Evolutionary conservation across 78 protist genomes (phyloP).

Genomic region (Isochrysis galbana): DNA sequence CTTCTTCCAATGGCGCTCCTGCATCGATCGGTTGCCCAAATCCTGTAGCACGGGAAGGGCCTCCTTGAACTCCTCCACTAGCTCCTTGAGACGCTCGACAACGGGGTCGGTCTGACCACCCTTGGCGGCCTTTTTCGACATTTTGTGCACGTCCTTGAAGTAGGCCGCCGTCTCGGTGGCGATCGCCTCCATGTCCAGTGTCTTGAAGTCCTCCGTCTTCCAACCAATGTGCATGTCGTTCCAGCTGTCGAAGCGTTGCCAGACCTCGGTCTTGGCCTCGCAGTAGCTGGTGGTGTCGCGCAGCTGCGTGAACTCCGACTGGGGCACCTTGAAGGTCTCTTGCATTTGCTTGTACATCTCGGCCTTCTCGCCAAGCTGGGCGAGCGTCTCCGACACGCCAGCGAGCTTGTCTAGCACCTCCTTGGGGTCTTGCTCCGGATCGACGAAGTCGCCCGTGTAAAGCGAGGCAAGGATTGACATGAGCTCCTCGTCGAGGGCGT

Average conservation of each 20-base stretch:
- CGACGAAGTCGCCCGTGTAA: not conserved
- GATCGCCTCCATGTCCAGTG: slow-evolving; percentile 31
- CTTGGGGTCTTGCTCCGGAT: not conserved
- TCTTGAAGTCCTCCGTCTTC: not conserved
- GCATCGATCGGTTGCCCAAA: slow-evolving; percentile 47
- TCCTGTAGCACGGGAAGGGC: slow-evolving; percentile 30
- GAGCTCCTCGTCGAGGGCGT: slow-evolving; percentile 12
- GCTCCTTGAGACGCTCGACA: slow-evolving; percentile 16
- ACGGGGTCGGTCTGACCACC: slow-evolving; percentile 21
- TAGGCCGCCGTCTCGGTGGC: not conserved
- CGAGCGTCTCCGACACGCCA: not conserved
- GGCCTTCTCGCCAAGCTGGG: not conserved
- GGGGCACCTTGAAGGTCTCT: not conserved
- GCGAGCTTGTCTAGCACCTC: not conserved
- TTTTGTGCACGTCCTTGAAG: slow-evolving; percentile 19
- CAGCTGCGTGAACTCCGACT: not conserved
- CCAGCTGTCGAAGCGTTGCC: slow-evolving; percentile 44
- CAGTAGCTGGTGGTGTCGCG: not conserved
- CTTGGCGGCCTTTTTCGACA: slow-evolving; percentile 8
- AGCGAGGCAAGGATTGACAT: not conserved
- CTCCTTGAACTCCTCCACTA: slow-evolving; percentile 34
- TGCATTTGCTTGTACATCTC: not conserved
- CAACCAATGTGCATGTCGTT: not conserved
- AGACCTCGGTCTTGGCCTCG: slow-evolving; percentile 38
- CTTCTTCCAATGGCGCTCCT: slow-evolving; percentile 48